These are phyloP conservation scores for Rhizopus delemar DNA, from an alignment of 371 early-diverging fungal genomes.

Conservation along the genomic window DNA sequence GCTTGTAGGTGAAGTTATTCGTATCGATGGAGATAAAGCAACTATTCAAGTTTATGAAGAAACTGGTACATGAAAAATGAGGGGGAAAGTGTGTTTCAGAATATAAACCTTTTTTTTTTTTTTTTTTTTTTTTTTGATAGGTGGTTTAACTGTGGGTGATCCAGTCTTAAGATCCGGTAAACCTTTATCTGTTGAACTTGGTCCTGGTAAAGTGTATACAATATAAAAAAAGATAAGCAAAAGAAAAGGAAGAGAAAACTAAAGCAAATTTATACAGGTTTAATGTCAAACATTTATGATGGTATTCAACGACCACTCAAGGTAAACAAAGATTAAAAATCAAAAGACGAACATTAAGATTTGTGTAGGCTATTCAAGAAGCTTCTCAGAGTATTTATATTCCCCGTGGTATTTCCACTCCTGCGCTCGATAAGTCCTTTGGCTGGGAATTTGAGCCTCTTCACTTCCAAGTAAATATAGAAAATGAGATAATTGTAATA, in stretches of 20 bases:
- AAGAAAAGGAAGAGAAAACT: neutral
- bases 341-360: slow-evolving; percentile 3
- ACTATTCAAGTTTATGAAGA: slow-evolving; percentile 99
- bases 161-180: slow-evolving; percentile 97
- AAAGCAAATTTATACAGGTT: slow-evolving; percentile 51
- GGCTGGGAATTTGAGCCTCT: slow-evolving; percentile 96
- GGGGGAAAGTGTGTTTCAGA: slow-evolving; percentile 12
- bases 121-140: slow-evolving; percentile 46
- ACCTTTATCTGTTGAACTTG: slow-evolving; percentile 99
- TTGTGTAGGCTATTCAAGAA: slow-evolving; percentile 85
- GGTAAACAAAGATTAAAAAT: slow-evolving; percentile 15
- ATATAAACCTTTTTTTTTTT: slow-evolving; percentile 12
- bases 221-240: too few species aligned
- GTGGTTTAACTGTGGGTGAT: slow-evolving; percentile 99
- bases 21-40: slow-evolving; percentile 98
- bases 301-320: slow-evolving; percentile 99
- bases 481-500: neutral
- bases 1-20: slow-evolving; percentile 99
- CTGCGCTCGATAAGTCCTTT: slow-evolving; percentile 91
- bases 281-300: slow-evolving; percentile 99
- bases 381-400: slow-evolving; percentile 97
- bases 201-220: slow-evolving; percentile 77
- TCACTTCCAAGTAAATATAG: slow-evolving; percentile 71
- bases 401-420: slow-evolving; percentile 98
- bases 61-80: slow-evolving; percentile 71